Conservation (phyloP, 2,329 filamentous ascomycete species). For the Chaetomium sp. region DNA sequence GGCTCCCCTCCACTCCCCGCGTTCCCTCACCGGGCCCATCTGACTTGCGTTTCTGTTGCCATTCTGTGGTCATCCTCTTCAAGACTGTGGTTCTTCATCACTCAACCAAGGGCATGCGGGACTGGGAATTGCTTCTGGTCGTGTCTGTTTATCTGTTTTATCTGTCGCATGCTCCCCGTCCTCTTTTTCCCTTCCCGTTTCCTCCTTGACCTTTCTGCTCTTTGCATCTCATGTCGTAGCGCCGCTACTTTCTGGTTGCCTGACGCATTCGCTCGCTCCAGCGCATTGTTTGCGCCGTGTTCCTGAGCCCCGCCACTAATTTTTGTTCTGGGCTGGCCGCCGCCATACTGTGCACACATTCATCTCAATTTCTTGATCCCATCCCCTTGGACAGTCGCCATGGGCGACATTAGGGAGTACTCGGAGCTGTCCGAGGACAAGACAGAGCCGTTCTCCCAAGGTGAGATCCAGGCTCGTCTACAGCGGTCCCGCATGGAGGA, state of each 20-base stretch:
- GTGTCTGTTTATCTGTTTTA: slow-evolving; percentile 19
- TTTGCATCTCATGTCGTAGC: slow-evolving; percentile 5
- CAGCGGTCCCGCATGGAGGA: slow-evolving; percentile 51
- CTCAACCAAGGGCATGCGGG: slow-evolving; percentile 22
- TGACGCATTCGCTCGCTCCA: not conserved
- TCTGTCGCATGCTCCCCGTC: too few species aligned
- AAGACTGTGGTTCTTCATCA: slow-evolving; percentile 27
- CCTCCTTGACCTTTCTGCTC: not conserved
- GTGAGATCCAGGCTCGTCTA: slow-evolving; percentile 56
- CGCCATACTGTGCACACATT: not conserved
- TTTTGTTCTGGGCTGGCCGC: slow-evolving; percentile 7
- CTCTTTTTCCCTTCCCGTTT: not conserved
- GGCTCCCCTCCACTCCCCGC: slow-evolving; percentile 34
- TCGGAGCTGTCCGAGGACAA: slow-evolving; percentile 51
- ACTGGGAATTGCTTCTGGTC: slow-evolving; percentile 23
- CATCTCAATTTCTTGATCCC: not conserved
- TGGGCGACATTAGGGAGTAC: slow-evolving; percentile 46
- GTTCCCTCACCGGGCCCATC: slow-evolving; percentile 33
- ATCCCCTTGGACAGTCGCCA: slow-evolving; percentile 32
- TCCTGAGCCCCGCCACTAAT: not conserved
- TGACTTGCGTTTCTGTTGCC: slow-evolving; percentile 37
- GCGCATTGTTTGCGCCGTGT: slow-evolving; percentile 1
- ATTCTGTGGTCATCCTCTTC: slow-evolving; percentile 35
- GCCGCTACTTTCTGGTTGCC: not conserved
- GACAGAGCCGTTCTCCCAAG: slow-evolving; percentile 61